phyloP scores from a whole-genome alignment of 2,329 filamentous ascomycete genomes.

The Hyphodiscus sp. region DNA sequence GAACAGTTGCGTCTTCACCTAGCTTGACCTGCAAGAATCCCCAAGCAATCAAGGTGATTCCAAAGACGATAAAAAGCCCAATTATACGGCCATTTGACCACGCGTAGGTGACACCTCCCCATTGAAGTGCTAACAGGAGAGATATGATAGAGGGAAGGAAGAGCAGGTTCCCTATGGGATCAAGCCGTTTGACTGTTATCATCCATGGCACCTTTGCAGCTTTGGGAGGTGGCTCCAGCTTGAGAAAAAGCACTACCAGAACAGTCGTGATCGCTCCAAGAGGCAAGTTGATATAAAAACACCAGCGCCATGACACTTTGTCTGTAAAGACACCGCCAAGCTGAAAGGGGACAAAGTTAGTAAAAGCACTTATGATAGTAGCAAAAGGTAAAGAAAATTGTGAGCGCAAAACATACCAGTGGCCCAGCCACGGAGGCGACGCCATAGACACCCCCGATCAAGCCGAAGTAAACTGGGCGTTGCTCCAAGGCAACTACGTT shows the following conservation, averaged over 20 bases:
- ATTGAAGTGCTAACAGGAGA: conserved; percentile 39
- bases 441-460: conserved; percentile 20
- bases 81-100: not conserved
- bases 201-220: conserved; percentile 29
- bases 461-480: conserved; percentile 18
- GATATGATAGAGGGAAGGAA: conserved; percentile 36
- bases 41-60: not conserved
- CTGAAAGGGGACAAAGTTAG: too few relatives aligned
- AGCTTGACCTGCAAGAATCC: conserved; percentile 19
- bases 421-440: conserved; percentile 23
- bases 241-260: conserved; percentile 29
- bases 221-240: conserved; percentile 22
- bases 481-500: conserved; percentile 12
- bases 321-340: conserved; percentile 29
- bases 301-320: conserved; percentile 32
- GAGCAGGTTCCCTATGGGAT: conserved; percentile 36
- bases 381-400: too few relatives aligned
- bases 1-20: conserved; percentile 32
- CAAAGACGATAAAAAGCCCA: not conserved
- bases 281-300: conserved; percentile 36
- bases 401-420: conserved; percentile 11
- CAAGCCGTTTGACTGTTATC: conserved; percentile 35
- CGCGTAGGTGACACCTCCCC: conserved; percentile 33
- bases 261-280: conserved; percentile 31
- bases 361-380: too few relatives aligned